These are phyloP conservation scores for Coemansia interrupta DNA, from an alignment of 192 early-diverging fungal species.

Conservation along the genomic window DNA sequence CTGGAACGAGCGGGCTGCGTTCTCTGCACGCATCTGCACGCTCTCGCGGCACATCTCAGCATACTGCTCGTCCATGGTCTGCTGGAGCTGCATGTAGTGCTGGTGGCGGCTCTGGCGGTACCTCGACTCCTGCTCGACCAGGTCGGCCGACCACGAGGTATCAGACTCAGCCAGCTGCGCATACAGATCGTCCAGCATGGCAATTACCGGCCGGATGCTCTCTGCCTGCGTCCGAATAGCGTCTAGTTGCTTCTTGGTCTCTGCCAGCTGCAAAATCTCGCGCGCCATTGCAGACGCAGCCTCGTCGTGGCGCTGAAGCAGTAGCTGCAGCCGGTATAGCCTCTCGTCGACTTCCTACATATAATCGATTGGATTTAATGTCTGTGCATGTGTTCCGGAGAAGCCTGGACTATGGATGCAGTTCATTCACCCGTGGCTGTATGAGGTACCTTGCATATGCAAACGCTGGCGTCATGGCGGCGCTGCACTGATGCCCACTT, in stretches of 20 bases:
- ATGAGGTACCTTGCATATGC: slow-evolving; percentile 48
- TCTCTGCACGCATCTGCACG: slow-evolving; percentile 27
- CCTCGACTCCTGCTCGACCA: slow-evolving; percentile 26
- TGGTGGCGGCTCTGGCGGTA: slow-evolving; percentile 26
- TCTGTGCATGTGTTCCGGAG: neutral
- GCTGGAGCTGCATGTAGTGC: slow-evolving; percentile 43
- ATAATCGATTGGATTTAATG: neutral
- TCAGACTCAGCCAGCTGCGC: slow-evolving; percentile 19
- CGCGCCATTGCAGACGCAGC: slow-evolving; percentile 12
- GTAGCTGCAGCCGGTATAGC: slow-evolving; percentile 6
- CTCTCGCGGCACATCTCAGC: slow-evolving; percentile 27
- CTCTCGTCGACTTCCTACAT: slow-evolving; percentile 33
- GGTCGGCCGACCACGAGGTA: slow-evolving; percentile 14
- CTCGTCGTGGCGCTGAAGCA: slow-evolving; percentile 22
- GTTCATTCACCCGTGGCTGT: no score
- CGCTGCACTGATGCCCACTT: slow-evolving; percentile 31
- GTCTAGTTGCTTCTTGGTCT: slow-evolving; percentile 16
- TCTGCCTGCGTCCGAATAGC: slow-evolving; percentile 21
- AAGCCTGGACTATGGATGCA: no score
- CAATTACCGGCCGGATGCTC: slow-evolving; percentile 15
- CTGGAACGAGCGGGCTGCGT: slow-evolving; percentile 40
- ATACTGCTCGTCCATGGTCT: slow-evolving; percentile 44
- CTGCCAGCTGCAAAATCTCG: slow-evolving; percentile 19
- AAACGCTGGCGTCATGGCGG: slow-evolving; percentile 31
- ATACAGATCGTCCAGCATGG: slow-evolving; percentile 24